Evolutionary conservation across 148 eudicot genomes (phyloP).

Genomic region (Diospyros lotus): DNA sequence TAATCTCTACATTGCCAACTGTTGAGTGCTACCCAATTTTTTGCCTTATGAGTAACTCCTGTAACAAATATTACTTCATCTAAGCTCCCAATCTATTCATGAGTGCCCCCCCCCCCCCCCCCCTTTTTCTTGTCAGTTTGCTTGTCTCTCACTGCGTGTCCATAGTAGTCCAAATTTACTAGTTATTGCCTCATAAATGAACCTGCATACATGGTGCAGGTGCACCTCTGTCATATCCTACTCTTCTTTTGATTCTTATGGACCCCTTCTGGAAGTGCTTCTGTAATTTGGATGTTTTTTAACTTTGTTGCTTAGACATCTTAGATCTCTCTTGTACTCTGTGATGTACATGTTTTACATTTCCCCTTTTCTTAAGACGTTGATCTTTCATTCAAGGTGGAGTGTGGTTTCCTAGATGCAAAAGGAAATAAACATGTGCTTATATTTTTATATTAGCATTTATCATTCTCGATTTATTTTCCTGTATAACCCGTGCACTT

Average conservation of each 20-base stretch:
- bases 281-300: neutral
- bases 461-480: too few relatives aligned
- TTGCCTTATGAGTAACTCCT: neutral
- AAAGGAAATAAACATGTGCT: neutral
- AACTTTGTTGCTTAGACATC: neutral
- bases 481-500: too few relatives aligned
- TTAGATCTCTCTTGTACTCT: neutral
- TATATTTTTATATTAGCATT: neutral
- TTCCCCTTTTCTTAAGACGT: neutral
- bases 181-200: neutral
- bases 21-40: neutral
- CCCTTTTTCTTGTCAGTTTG: neutral
- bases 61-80: too few relatives aligned
- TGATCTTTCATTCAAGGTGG: neutral
- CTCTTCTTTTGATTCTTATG: neutral
- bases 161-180: neutral
- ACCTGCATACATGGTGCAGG: neutral
- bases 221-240: neutral
- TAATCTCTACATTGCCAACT: neutral
- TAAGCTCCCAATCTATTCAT: neutral
- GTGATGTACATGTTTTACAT: too few relatives aligned
- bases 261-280: neutral
- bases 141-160: neutral
- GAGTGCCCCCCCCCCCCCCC: neutral
- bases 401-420: neutral